Base-by-base conservation (phyloP, 768 basidiomycete species). In the Coprinopsis cinerea region DNA sequence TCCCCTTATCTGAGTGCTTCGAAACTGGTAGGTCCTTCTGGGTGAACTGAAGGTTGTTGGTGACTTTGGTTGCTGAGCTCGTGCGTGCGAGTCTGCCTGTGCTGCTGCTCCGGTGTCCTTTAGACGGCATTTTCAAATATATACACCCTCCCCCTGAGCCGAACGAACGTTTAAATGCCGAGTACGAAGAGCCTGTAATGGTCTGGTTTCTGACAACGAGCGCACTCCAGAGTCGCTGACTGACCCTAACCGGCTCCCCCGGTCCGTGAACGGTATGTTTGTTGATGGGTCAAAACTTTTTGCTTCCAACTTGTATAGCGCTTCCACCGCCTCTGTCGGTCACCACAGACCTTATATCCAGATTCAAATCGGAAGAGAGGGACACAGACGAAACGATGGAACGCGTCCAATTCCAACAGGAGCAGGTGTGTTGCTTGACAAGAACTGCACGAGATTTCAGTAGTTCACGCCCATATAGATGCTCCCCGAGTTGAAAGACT, bases 401-500 rank as follows among this genome's bases (percentile, higher is more conserved):
- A 76, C 79, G 90, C 56, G 92, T 95, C 0, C 88, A 95, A 52
- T 94, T 86, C 59, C 83, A 94, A 67, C 88, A 94, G 66, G 92
- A 95, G 82, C 85, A 89, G 82, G 84, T 78, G 49, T 44, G 71
- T 47, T 41, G 27, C 2, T 17, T 28, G 15, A 15, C 22, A n/a
- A 15, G 18, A 22, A 26, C n/a, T n/a, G n/a, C n/a, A n/a, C n/a
- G n/a, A n/a, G n/a, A n/a, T n/a, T n/a, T n/a, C n/a, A n/a, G n/a
- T n/a, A n/a, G n/a, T n/a, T n/a, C n/a, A n/a, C n/a, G n/a, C n/a
- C n/a, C n/a, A n/a, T n/a, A n/a, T 36, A 88, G 80, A 94, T 93
- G 83, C 88, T 95, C 80, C 80, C 84, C 41, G 93, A 96, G 83
- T 85, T 95, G 63, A 93, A 91, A 67, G 92, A 94, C 67, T 74